These are phyloP conservation scores for Fusarium sp. DNA, from an alignment of 2,329 filamentous ascomycete genomes.

Conservation along the genomic window DNA sequence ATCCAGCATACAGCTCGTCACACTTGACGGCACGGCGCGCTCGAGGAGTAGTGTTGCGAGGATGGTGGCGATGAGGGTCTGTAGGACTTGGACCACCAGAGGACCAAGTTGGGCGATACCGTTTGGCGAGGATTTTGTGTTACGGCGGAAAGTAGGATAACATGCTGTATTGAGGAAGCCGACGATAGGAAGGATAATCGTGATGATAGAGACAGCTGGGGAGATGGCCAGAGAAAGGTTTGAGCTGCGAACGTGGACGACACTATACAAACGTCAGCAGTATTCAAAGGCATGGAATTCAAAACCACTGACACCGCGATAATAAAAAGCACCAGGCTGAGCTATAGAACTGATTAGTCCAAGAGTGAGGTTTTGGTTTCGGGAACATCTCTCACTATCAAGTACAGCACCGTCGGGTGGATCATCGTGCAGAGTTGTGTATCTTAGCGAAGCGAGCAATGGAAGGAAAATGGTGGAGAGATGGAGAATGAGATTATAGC, in stretches of 20 bases:
- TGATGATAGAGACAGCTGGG: conserved; percentile 50
- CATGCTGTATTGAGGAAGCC: conserved; percentile 52
- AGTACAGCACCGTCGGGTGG: conserved; percentile 47
- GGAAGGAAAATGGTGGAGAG: background rate
- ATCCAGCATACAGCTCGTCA: conserved; percentile 64
- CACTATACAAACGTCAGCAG: conserved; percentile 44
- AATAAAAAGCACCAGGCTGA: conserved; percentile 47
- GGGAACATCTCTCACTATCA: conserved; percentile 44
- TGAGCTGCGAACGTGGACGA: conserved; percentile 53
- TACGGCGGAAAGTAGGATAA: conserved; percentile 49
- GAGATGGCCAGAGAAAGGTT: conserved; percentile 56
- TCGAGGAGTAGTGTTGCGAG: conserved; percentile 58
- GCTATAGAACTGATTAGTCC: conserved; percentile 29
- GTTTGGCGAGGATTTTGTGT: conserved; percentile 36
- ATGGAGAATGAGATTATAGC: background rate
- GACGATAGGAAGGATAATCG: conserved; percentile 55
- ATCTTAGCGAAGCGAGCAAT: too few relatives aligned
- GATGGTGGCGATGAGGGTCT: conserved; percentile 56
- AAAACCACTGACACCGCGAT: conserved; percentile 46
- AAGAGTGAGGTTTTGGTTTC: too few relatives aligned
- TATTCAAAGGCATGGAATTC: background rate
- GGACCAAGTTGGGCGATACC: conserved; percentile 45
- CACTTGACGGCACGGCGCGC: conserved; percentile 48
- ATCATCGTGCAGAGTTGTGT: conserved; percentile 32
- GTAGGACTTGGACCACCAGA: conserved; percentile 54